Evolutionary conservation across 345 rosid genomes (phyloP).

Genomic region (Schrenkiella parvula): DNA sequence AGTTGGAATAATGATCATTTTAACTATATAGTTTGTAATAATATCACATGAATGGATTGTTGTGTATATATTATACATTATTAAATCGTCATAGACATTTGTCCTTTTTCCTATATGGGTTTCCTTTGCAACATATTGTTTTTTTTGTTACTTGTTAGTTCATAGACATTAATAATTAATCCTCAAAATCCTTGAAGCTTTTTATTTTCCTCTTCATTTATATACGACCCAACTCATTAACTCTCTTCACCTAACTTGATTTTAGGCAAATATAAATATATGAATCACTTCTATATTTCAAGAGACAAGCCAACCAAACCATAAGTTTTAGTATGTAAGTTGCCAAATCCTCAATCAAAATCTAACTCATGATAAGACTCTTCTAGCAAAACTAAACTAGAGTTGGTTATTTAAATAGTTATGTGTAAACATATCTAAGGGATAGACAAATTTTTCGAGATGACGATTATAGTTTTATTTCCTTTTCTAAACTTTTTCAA

Average conservation of each 20-base stretch:
- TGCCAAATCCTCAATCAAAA: not conserved
- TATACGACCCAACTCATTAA: conserved; percentile 29
- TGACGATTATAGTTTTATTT: not conserved
- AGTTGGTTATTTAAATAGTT: not conserved
- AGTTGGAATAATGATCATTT: not conserved
- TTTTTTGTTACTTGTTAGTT: not conserved
- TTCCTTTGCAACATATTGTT: not conserved
- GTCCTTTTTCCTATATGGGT: not conserved
- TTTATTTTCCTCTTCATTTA: not conserved
- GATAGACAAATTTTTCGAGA: not conserved
- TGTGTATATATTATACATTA: not conserved
- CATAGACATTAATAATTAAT: not conserved
- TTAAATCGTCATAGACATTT: not conserved
- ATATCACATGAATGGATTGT: not conserved
- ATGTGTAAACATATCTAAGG: not conserved
- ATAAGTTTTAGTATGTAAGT: not conserved
- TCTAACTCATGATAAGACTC: not conserved
- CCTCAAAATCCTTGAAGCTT: not conserved
- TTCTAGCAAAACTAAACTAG: not conserved
- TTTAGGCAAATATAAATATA: not conserved
- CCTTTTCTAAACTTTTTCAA: not conserved
- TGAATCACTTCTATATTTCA: not conserved
- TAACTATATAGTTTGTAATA: not conserved
- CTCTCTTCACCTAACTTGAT: conserved; percentile 15
- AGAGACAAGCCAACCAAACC: conserved; percentile 17